Evolutionary conservation across 805 yeast genomes (phyloP).

Genomic region (Ogataea chonburiensis): DNA sequence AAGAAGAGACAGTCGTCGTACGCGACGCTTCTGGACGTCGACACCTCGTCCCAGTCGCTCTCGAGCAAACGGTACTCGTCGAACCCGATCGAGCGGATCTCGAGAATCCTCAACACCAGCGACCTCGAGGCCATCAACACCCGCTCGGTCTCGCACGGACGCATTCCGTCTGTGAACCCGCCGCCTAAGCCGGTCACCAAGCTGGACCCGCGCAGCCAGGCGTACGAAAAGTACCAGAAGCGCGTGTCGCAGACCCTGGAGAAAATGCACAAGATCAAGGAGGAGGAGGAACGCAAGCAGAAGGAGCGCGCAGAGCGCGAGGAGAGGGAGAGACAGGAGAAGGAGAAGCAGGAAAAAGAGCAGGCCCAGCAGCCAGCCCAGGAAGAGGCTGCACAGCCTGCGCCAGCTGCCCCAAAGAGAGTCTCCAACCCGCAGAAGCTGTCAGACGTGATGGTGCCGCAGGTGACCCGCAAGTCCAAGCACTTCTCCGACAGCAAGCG

Average conservation of each 20-base stretch:
- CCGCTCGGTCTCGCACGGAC: conserved; percentile 42
- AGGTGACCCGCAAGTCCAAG: conserved; percentile 66
- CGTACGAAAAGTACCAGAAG: conserved; percentile 45
- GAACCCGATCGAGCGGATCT: conserved; percentile 33
- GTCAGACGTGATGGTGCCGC: conserved; percentile 66
- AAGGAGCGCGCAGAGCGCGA: conserved; percentile 31
- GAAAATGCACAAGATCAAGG: conserved; percentile 30
- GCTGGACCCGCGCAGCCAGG: conserved; percentile 55
- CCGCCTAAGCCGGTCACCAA: conserved; percentile 57
- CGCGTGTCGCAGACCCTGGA: conserved; percentile 43
- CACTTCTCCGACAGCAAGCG: conserved; percentile 64
- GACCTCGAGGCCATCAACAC: conserved; percentile 45
- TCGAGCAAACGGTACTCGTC: conserved; percentile 29
- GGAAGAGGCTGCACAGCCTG: conserved; percentile 10
- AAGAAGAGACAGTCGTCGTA: conserved; percentile 24
- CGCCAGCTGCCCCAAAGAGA: conserved; percentile 21
- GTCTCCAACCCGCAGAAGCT: conserved; percentile 45
- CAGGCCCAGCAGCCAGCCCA: conserved; percentile 30
- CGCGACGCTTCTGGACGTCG: conserved; percentile 20
- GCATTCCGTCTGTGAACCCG: conserved; percentile 29
- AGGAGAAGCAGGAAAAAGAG: conserved; percentile 30
- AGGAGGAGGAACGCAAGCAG: conserved; percentile 30
- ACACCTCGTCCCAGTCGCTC: conserved; percentile 8
- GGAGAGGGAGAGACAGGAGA: conserved; percentile 34
- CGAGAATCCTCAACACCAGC: conserved; percentile 42